Evolutionary conservation across 768 basidiomycete species (phyloP).

Genomic region (Punctularia strigosozonata): DNA sequence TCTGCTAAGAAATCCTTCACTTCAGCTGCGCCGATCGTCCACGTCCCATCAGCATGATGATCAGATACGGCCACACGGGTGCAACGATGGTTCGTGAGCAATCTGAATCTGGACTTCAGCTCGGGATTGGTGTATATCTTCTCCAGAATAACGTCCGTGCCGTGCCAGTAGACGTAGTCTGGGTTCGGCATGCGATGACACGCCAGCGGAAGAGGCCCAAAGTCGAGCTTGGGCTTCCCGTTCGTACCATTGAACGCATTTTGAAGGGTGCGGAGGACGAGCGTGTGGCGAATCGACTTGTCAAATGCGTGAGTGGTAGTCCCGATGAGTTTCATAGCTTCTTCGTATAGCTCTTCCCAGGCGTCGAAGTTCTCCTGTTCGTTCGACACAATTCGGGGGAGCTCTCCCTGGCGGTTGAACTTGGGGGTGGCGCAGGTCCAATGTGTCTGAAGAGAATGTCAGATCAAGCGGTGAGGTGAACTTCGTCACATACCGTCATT

Average conservation of each 20-base stretch:
- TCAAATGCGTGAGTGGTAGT: constrained; percentile 10
- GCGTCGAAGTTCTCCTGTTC: constrained; percentile 1
- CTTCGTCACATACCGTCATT: constrained; percentile 9
- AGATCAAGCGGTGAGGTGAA: neutral
- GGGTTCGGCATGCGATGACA: constrained; percentile 10
- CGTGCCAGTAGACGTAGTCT: constrained; percentile 13
- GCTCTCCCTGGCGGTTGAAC: constrained; percentile 7
- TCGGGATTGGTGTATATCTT: constrained; percentile 4
- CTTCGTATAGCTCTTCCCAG: constrained; percentile 11
- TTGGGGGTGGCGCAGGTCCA: constrained; percentile 13
- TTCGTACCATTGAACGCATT: constrained; percentile 1
- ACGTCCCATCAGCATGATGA: neutral
- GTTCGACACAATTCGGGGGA: constrained; percentile 6
- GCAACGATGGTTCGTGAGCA: constrained; percentile 11
- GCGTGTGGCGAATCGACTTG: constrained; percentile 13
- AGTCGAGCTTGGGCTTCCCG: constrained; percentile 1
- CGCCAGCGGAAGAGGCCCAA: constrained; percentile 12
- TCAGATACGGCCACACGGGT: constrained; percentile 4
- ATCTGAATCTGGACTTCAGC: constrained; percentile 5
- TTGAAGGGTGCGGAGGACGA: constrained; percentile 10
- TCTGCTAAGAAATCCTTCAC: constrained; percentile 4
- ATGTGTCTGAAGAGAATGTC: neutral
- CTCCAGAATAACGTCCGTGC: constrained; percentile 8
- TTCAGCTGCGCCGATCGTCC: neutral
- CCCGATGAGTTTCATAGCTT: constrained; percentile 10